Conservation (phyloP, 805 yeast species). For the Candida sithepensis region DNA sequence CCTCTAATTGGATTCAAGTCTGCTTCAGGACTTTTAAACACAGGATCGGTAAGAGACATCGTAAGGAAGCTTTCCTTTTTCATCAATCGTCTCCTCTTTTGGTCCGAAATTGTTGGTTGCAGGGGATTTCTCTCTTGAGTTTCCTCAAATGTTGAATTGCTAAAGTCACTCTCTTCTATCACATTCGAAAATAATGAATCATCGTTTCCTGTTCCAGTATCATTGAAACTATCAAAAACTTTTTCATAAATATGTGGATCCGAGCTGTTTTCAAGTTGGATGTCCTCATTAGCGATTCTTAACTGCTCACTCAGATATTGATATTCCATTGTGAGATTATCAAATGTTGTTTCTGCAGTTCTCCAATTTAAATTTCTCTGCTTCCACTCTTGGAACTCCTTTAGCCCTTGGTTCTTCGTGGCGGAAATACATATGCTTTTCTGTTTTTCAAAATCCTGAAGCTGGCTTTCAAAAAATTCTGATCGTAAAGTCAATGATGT, state of each 20-base stretch:
- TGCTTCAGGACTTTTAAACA: conserved; percentile 8
- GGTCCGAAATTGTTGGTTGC: neutral
- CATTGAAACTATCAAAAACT: conserved; percentile 1
- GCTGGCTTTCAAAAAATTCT: conserved; percentile 33
- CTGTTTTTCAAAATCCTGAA: conserved; percentile 25
- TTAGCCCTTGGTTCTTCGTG: conserved; percentile 17
- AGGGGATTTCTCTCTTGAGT: neutral
- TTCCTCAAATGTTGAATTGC: conserved; percentile 9
- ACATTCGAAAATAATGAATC: conserved; percentile 12
- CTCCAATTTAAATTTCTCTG: conserved; percentile 40
- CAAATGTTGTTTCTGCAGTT: conserved; percentile 43
- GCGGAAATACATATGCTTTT: conserved; percentile 13
- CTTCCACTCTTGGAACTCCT: conserved; percentile 21
- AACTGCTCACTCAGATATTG: conserved; percentile 31
- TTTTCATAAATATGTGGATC: neutral
- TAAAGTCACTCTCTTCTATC: conserved; percentile 8
- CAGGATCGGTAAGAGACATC: conserved; percentile 7
- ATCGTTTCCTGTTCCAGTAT: conserved; percentile 4
- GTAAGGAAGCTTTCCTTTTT: conserved; percentile 31
- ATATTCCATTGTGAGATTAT: conserved; percentile 40
- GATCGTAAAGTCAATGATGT: conserved; percentile 31
- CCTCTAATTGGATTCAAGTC: conserved; percentile 12
- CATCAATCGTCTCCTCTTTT: conserved; percentile 16
- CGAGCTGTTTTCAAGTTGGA: neutral
- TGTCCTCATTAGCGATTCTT: conserved; percentile 16